Percentiles rank a stretch among this genome's conserved stretches.
Evolutionary conservation across 208 protist genomes (phyloP).

Genomic region (Tritrichomonas foetus): DNA sequence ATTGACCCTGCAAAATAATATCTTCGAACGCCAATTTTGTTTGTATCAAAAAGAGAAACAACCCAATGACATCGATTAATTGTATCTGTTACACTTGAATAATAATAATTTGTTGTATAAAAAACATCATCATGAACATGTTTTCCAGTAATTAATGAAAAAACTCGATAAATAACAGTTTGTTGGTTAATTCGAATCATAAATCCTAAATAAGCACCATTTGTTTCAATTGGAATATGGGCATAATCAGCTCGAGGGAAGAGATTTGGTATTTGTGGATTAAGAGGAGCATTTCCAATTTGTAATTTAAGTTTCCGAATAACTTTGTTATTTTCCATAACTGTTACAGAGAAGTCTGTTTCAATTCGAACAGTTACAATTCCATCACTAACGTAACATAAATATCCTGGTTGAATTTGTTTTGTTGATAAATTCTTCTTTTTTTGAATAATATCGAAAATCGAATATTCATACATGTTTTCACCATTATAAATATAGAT

Average conservation of each 20-base stretch:
- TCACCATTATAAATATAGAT: neutral
- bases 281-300: neutral
- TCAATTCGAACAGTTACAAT: neutral
- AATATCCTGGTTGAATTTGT: neutral
- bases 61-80: neutral
- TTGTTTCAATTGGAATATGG: neutral
- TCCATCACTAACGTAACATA: neutral
- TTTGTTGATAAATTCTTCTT: neutral
- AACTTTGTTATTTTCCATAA: neutral
- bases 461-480: neutral
- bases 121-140: slow-evolving; percentile 2
- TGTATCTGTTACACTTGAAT: neutral
- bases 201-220: neutral
- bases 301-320: neutral
- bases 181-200: neutral
- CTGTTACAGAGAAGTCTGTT: neutral
- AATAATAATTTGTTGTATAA: neutral
- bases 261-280: neutral
- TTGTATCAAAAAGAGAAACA: neutral
- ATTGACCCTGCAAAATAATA: neutral
- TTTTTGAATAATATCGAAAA: neutral
- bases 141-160: slow-evolving; percentile 36
- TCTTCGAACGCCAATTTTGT: neutral
- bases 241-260: neutral
- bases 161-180: neutral